Evolutionary conservation across 2,329 filamentous ascomycete genomes (phyloP).

Genomic region (Exserohilum rostratum): DNA sequence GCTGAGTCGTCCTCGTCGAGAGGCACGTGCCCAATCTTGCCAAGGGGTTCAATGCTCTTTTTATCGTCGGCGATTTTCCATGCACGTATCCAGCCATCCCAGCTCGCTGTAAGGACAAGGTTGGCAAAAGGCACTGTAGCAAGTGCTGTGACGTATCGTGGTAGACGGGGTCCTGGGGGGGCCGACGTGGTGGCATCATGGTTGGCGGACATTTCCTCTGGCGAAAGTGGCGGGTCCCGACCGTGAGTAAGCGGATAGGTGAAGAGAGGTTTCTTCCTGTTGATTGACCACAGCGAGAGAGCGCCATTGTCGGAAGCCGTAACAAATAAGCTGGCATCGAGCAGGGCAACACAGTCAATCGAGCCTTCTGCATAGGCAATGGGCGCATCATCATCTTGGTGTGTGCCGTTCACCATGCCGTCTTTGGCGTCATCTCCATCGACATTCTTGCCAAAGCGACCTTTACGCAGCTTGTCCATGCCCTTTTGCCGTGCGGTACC

Average conservation of each 20-base stretch:
- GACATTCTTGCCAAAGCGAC: slow-evolving; percentile 41
- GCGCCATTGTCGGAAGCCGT: slow-evolving; percentile 92
- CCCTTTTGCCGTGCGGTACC: slow-evolving; percentile 55
- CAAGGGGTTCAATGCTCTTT: slow-evolving; percentile 73
- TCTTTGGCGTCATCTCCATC: slow-evolving; percentile 55
- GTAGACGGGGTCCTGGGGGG: slow-evolving; percentile 61
- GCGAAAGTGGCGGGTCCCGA: slow-evolving; percentile 72
- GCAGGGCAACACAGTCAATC: slow-evolving; percentile 88
- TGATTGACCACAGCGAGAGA: slow-evolving; percentile 82
- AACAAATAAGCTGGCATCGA: slow-evolving; percentile 87
- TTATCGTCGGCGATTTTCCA: slow-evolving; percentile 82
- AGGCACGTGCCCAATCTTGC: slow-evolving; percentile 62
- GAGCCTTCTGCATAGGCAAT: slow-evolving; percentile 72
- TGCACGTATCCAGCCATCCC: slow-evolving; percentile 85
- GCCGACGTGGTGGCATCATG: slow-evolving; percentile 61
- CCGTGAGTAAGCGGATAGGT: slow-evolving; percentile 84
- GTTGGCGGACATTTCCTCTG: slow-evolving; percentile 72
- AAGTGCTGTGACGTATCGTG: slow-evolving; percentile 90
- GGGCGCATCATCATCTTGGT: slow-evolving; percentile 48
- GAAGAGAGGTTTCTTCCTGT: slow-evolving; percentile 93
- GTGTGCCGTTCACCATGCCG: slow-evolving; percentile 40
- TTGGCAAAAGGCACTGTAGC: slow-evolving; percentile 88
- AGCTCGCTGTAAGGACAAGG: slow-evolving; percentile 87
- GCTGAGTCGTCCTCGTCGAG: slow-evolving; percentile 18
- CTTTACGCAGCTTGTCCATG: slow-evolving; percentile 44